Evolutionary conservation across 768 basidiomycete species (phyloP), one percentile per base, ranked within the genome.

Genomic region (Lactifluus echinatus): DNA sequence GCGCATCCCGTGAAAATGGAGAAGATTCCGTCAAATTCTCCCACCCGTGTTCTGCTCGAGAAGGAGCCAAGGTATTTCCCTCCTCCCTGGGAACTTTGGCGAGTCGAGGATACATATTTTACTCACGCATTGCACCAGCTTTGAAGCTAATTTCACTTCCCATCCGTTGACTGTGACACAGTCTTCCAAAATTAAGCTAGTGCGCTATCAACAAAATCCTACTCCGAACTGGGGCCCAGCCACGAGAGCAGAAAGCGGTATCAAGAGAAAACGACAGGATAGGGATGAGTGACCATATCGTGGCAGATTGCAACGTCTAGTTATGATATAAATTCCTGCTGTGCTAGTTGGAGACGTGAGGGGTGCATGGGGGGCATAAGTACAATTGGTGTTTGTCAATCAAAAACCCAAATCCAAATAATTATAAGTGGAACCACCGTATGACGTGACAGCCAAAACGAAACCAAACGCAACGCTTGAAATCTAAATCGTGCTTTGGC

Each of bases 151-250:
- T 66, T 95, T 98, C 67, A 78, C 75, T 15, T 79, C 72, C 37
- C 90, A 97, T 68, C 83, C 87, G 0, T 74, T 79, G 4, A 79
- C 83, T 1, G 75, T 79, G 2, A 80, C 80, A 8, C 70, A 78
- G 14, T 78, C 83, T 6, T 79, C 80, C 19, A 81, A 82, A 55
- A 74, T 89, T 56, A 91, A 89, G 62, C 73, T 95, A 7, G 88
- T 94, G 1, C 78, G 92, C 37, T 96, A 94, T 71, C 93, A 95
- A 69, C 80, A 82, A 60, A 97, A 96, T 66, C 96, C 95, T 4
- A 77, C 82, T n/a, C 77, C 83, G 2, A 79, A 96, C 68, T 99
- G 96, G 96, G 95, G 95, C 0, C 96, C 95, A 0, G 88, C 81
- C 15, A 76, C 78, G 52, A 85, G 77, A 65, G 86, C 87, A 4